Conservation (phyloP, 75 land plant genomes). For the Cupressus sempervirens region DNA sequence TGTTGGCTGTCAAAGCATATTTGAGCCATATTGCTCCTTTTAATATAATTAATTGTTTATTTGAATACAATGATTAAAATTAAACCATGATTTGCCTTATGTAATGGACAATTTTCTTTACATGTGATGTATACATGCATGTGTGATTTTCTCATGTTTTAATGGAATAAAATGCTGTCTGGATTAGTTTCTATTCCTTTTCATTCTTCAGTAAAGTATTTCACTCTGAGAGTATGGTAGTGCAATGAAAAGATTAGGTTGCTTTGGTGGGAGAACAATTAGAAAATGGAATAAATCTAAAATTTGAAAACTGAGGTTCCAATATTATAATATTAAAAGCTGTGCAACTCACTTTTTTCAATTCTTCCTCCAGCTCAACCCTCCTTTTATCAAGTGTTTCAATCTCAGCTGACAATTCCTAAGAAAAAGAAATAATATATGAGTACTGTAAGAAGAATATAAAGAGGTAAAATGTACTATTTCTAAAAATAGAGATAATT, state of each 20-base stretch:
- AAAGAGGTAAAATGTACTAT: neutral
- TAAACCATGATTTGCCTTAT: neutral
- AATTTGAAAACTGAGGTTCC: neutral
- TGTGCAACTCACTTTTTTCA: conserved; percentile 47
- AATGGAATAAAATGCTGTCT: too few species aligned
- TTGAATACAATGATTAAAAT: neutral
- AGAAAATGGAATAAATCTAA: neutral
- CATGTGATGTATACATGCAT: neutral
- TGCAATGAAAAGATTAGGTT: neutral
- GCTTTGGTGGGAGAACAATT: neutral
- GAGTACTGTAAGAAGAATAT: neutral
- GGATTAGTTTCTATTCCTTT: neutral
- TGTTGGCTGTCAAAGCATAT: neutral
- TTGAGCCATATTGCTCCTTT: neutral
- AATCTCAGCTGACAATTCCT: conserved; percentile 69
- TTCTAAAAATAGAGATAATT: neutral
- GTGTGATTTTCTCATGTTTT: neutral
- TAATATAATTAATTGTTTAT: neutral
- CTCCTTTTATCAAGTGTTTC: conserved; percentile 48
- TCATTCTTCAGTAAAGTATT: neutral
- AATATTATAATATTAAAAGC: neutral
- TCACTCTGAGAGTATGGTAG: neutral
- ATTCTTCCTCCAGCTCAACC: conserved; percentile 64
- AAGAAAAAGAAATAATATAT: neutral
- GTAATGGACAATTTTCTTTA: neutral